Percentiles rank a stretch among this genome's conserved stretches.
These are phyloP conservation scores for Coprinopsis cinerea DNA, from an alignment of 768 basidiomycete species.

Conservation along the genomic window DNA sequence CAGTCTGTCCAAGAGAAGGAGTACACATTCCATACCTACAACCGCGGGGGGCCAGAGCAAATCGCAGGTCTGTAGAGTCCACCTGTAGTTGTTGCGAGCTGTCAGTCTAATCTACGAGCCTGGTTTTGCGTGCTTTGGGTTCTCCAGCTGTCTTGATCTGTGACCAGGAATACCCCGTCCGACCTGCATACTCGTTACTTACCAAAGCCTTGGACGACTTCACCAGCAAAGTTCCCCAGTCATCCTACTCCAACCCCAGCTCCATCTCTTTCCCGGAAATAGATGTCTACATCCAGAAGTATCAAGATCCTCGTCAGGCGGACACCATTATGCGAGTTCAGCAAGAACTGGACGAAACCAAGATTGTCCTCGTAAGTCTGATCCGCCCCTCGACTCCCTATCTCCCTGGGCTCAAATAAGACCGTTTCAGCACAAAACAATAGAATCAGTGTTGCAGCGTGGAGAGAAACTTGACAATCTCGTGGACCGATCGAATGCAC, in stretches of 20 bases:
- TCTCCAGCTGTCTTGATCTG: constrained; percentile 91
- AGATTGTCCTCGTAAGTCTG: constrained; percentile 84
- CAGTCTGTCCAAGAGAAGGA: constrained; percentile 93
- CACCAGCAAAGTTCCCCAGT: constrained; percentile 68
- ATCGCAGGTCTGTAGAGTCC: constrained; percentile 58
- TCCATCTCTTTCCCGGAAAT: constrained; percentile 75
- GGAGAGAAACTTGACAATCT: constrained; percentile 96
- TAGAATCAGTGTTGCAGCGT: constrained; percentile 92
- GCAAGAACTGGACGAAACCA: constrained; percentile 97
- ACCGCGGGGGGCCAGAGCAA: constrained; percentile 79
- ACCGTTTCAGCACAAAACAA: constrained; percentile 86
- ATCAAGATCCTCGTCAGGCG: constrained; percentile 95
- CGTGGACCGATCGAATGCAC: constrained; percentile 85
- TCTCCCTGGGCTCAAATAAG: constrained; percentile 1
- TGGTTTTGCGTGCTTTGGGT: no score
- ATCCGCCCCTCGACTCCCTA: neutral
- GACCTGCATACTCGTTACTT: constrained; percentile 92
- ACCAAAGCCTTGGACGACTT: constrained; percentile 94
- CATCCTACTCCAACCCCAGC: constrained; percentile 57
- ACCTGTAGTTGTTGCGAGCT: no score
- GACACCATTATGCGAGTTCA: constrained; percentile 99
- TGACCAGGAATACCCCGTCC: constrained; percentile 93
- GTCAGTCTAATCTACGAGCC: no score
- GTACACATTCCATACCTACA: constrained; percentile 92
- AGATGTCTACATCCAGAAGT: constrained; percentile 76